Evolutionary conservation across 1,284 basidiomycete species (phyloP).

Genomic region (Earliella scabrosa): DNA sequence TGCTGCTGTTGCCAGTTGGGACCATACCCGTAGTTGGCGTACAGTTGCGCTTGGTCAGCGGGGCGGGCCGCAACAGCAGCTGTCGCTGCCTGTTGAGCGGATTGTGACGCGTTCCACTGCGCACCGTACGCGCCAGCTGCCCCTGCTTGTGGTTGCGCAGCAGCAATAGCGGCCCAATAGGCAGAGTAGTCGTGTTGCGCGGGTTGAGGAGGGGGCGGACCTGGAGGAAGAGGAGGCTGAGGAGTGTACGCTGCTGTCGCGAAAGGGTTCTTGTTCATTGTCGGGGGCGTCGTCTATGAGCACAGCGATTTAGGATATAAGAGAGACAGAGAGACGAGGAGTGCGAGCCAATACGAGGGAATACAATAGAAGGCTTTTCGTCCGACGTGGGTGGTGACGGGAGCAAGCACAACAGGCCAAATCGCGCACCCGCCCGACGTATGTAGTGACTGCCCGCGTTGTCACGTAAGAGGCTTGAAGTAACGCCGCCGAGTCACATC

Average conservation of each 20-base stretch:
- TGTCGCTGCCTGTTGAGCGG: conserved; percentile 40
- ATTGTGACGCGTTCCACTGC: conserved; percentile 66
- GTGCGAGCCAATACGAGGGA: conserved; percentile 21
- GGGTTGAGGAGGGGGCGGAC: conserved; percentile 73
- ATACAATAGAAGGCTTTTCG: conserved; percentile 23
- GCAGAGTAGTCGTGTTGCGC: conserved; percentile 72
- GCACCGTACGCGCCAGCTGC: conserved; percentile 55
- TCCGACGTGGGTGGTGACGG: conserved; percentile 13
- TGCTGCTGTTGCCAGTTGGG: conserved; percentile 59
- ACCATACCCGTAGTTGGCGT: conserved; percentile 86
- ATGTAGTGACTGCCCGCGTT: neutral
- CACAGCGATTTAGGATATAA: conserved; percentile 10
- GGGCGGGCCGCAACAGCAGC: conserved; percentile 50
- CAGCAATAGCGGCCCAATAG: conserved; percentile 71
- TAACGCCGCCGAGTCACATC: neutral
- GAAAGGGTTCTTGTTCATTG: conserved; percentile 83
- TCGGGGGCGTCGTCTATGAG: conserved; percentile 12
- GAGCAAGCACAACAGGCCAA: conserved; percentile 10
- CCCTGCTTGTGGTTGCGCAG: conserved; percentile 51
- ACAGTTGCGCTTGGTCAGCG: conserved; percentile 75
- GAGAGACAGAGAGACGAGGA: neutral
- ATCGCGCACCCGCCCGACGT: neutral
- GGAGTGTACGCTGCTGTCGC: conserved; percentile 67
- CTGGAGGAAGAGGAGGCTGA: conserved; percentile 76
- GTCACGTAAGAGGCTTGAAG: neutral